Evolutionary conservation across 495 filamentous ascomycete species (phyloP).

Genomic region (Schizothecium vesticola): DNA sequence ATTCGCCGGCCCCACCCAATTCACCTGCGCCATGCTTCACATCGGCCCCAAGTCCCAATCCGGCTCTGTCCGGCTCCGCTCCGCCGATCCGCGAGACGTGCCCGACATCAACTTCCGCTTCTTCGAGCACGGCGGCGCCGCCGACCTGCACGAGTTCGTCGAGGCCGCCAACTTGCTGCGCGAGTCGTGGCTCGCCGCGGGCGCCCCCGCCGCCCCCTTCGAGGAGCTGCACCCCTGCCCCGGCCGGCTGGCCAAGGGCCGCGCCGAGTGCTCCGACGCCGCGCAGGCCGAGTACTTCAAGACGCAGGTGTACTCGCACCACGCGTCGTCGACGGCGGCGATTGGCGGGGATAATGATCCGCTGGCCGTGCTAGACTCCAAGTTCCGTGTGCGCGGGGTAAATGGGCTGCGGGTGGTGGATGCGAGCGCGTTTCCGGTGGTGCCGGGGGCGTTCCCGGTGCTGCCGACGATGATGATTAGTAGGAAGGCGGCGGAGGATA

Average conservation of each 20-base stretch:
- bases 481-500: slow-evolving; percentile 59
- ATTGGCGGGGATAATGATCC: slow-evolving; percentile 46
- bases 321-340: slow-evolving; percentile 43
- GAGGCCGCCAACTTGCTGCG: slow-evolving; percentile 48
- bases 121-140: slow-evolving; percentile 39
- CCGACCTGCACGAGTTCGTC: slow-evolving; percentile 45
- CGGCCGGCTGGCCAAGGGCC: slow-evolving; percentile 9
- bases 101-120: slow-evolving; percentile 55
- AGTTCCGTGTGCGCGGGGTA: slow-evolving; percentile 47
- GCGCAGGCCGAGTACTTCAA: slow-evolving; percentile 41
- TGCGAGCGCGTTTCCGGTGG: slow-evolving; percentile 46
- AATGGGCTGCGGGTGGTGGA: slow-evolving; percentile 51
- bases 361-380: slow-evolving; percentile 47
- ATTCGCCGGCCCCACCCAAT: slow-evolving; percentile 37
- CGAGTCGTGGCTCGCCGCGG: slow-evolving; percentile 31
- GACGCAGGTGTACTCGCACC: slow-evolving; percentile 47
- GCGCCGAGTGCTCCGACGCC: slow-evolving; percentile 33
- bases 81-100: slow-evolving; percentile 48
- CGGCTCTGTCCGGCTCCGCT: slow-evolving; percentile 45
- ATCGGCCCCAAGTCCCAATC: slow-evolving; percentile 46
- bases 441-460: slow-evolving; percentile 57
- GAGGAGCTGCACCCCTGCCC: slow-evolving; percentile 41
- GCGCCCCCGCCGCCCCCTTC: slow-evolving; percentile 32
- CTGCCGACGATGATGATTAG: slow-evolving; percentile 58
- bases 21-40: slow-evolving; percentile 43